Evolutionary conservation across 495 filamentous ascomycete species (phyloP).

Genomic region (Penicillium verhagenii): DNA sequence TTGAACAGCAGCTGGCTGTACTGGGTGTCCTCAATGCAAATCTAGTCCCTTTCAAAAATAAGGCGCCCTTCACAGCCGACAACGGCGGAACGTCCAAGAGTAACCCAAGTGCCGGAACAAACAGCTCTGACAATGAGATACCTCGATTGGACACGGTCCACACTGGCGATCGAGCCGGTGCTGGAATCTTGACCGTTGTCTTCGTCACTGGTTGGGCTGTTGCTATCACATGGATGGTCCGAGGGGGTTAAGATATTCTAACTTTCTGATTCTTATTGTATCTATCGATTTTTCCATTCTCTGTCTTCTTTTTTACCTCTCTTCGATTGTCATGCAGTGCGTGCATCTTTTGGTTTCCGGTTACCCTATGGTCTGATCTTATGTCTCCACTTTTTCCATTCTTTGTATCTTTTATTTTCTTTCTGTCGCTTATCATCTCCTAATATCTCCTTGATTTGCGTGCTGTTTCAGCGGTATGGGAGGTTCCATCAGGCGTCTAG

Average conservation of each 20-base stretch:
- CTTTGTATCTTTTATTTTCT: not conserved
- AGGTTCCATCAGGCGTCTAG: not conserved
- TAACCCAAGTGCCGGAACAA: slow-evolving; percentile 56
- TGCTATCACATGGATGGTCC: slow-evolving; percentile 44
- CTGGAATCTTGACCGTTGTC: slow-evolving; percentile 62
- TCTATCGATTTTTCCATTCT: slow-evolving; percentile 2
- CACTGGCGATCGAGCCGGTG: slow-evolving; percentile 59
- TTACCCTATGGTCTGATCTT: not conserved
- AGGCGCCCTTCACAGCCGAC: slow-evolving; percentile 52
- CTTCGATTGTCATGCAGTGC: not conserved
- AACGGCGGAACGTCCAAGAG: slow-evolving; percentile 67
- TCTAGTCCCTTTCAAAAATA: slow-evolving; percentile 44
- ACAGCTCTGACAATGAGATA: slow-evolving; percentile 15
- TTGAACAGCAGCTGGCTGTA: slow-evolving; percentile 61
- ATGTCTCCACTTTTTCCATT: not conserved
- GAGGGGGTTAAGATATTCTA: slow-evolving; percentile 22
- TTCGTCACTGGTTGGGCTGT: slow-evolving; percentile 54
- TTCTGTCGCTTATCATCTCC: not conserved
- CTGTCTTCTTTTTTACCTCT: slow-evolving; percentile 3
- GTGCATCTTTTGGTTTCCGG: not conserved
- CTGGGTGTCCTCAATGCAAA: slow-evolving; percentile 56
- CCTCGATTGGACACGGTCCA: slow-evolving; percentile 44
- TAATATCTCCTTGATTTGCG: not conserved
- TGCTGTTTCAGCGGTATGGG: not conserved
- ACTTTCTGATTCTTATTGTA: not conserved